These are phyloP conservation scores for Xylaria multiplex DNA, from an alignment of 2,329 filamentous ascomycete genomes.

Conservation along the genomic window DNA sequence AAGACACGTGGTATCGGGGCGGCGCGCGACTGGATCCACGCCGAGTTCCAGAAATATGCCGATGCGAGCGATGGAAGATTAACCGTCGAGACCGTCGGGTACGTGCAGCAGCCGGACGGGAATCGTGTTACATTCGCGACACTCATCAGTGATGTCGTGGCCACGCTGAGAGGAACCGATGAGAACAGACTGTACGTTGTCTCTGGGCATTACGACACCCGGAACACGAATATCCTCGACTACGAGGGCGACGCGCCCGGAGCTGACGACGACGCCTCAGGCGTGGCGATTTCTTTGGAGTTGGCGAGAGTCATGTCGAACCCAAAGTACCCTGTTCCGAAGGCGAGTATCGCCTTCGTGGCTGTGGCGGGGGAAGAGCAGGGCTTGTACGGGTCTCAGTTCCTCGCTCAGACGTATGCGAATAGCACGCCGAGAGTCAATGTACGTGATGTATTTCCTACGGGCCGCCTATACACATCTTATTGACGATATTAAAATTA, in stretches of 20 bases:
- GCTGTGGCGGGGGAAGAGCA: conserved; percentile 69
- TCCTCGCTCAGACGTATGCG: conserved; percentile 62
- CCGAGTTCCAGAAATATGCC: conserved; percentile 61
- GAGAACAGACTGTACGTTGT: conserved; percentile 61
- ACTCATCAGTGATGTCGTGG: conserved; percentile 63
- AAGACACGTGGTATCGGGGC: conserved; percentile 64
- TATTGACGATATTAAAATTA: too few species aligned
- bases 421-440: conserved; percentile 56
- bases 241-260: conserved; percentile 64
- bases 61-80: conserved; percentile 60
- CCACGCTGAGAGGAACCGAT: conserved; percentile 60
- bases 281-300: conserved; percentile 65
- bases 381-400: conserved; percentile 61
- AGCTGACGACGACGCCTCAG: conserved; percentile 67
- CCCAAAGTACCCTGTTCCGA: conserved; percentile 52
- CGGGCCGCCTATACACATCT: background rate
- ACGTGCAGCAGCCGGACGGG: conserved; percentile 58
- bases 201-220: conserved; percentile 66
- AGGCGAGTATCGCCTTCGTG: conserved; percentile 65
- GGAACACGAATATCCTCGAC: conserved; percentile 61
- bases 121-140: conserved; percentile 61
- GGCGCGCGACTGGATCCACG: conserved; percentile 65
- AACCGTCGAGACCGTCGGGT: conserved; percentile 60
- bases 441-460: conserved; percentile 32
- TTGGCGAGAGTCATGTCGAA: conserved; percentile 63